Evolutionary conservation across 75 land plant species (phyloP).

Genomic region (Sequoiadendron giganteum): DNA sequence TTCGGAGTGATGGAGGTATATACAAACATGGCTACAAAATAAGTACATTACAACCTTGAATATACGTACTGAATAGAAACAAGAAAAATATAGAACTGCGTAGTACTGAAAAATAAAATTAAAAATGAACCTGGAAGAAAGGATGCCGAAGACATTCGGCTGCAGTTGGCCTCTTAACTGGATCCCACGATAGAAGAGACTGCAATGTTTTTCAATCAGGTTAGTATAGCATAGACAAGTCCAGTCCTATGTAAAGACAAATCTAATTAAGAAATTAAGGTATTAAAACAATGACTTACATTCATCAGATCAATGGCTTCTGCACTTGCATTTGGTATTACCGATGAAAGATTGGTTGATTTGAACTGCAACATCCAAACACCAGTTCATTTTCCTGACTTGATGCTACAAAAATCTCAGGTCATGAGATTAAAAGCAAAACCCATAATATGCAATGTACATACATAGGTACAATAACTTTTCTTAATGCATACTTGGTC

Average conservation of each 20-base stretch:
- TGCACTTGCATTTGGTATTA: slow-evolving; percentile 43
- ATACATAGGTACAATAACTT: not conserved
- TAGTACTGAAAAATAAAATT: not conserved
- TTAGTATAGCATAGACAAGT: not conserved
- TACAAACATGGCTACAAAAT: slow-evolving; percentile 7
- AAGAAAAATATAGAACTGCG: not conserved
- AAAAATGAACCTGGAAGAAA: slow-evolving; percentile 39
- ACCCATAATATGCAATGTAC: not conserved
- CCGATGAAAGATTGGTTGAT: slow-evolving; percentile 26
- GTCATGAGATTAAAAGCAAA: not conserved
- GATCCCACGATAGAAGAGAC: slow-evolving; percentile 55
- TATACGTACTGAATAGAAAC: not conserved
- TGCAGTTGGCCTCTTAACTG: slow-evolving; percentile 49
- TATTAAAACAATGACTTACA: slow-evolving; percentile 17
- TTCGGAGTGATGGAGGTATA: slow-evolving; percentile 3
- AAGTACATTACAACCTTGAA: not conserved
- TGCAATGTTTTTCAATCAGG: not conserved
- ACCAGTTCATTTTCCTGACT: not conserved
- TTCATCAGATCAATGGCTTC: slow-evolving; percentile 50
- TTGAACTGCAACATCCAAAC: slow-evolving; percentile 26
- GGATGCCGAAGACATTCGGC: slow-evolving; percentile 45
- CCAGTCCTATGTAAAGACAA: not conserved
- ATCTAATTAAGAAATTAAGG: not conserved
- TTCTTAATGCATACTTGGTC: not conserved
- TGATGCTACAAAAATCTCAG: not conserved